Conservation (phyloP, 345 rosid species). For the Erysimum cheiranthoides region DNA sequence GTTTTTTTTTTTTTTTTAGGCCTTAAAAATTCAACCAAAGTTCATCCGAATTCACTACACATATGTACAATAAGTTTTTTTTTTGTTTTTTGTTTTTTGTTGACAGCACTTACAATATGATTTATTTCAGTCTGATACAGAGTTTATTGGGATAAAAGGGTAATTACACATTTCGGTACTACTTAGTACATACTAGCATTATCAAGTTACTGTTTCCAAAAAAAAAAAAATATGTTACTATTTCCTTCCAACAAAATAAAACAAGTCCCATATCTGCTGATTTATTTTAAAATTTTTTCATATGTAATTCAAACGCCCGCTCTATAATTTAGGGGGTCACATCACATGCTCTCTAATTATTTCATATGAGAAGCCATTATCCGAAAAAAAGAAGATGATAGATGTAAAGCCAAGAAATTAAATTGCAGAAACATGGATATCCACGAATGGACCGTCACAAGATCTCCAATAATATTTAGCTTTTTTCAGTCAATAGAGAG, state of each 20-base stretch:
- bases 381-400: constrained; percentile 26
- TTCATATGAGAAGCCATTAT: constrained; percentile 40
- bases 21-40: neutral
- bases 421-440: constrained; percentile 39
- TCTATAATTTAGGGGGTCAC: constrained; percentile 39
- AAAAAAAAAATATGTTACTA: neutral
- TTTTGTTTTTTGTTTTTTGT: too few species aligned
- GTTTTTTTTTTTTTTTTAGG: neutral
- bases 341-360: constrained; percentile 41
- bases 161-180: neutral
- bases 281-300: constrained; percentile 9
- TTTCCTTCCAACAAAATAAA: neutral
- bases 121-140: neutral
- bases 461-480: constrained; percentile 38
- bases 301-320: constrained; percentile 9
- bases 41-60: neutral
- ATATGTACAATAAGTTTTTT: neutral
- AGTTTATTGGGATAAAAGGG: neutral
- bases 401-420: constrained; percentile 33
- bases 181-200: neutral
- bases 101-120: neutral
- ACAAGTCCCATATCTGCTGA: neutral
- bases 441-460: constrained; percentile 45
- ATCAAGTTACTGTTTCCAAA: neutral
- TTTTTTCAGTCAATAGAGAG: constrained; percentile 40